phyloP scores from a whole-genome alignment of 176 grass and related monocot species.

The Secale cereale region DNA sequence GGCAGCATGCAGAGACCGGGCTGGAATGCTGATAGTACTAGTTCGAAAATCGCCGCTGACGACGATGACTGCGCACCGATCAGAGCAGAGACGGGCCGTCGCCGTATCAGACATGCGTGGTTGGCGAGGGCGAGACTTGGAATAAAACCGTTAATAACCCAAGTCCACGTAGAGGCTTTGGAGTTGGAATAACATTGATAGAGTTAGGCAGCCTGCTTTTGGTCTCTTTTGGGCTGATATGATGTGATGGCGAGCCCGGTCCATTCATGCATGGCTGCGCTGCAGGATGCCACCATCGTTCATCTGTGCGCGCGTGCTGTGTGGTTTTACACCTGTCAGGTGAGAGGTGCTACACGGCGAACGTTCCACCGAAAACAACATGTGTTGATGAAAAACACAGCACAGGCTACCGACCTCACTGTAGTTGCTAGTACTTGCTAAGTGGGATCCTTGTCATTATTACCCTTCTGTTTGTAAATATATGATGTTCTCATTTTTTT shows the following conservation, averaged over 20 bases:
- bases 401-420: background rate
- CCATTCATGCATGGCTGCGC: background rate
- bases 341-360: background rate
- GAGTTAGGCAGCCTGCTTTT: conserved; percentile 57
- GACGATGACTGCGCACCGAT: conserved; percentile 6
- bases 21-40: background rate
- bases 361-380: background rate
- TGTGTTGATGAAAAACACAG: background rate
- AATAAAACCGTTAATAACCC: conserved; percentile 39
- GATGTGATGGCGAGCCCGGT: conserved; percentile 11
- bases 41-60: conserved; percentile 1
- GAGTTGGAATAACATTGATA: conserved; percentile 41
- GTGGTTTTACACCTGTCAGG: background rate
- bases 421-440: background rate
- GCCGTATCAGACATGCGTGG: background rate
- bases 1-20: background rate
- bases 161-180: background rate
- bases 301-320: background rate
- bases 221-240: conserved; percentile 15
- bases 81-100: background rate
- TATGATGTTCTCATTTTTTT: no score
- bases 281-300: background rate
- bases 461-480: no score
- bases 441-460: background rate
- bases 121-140: conserved; percentile 29